Base-by-base conservation (phyloP, 2,329 filamentous ascomycete species). In the Aspergillus latus region DNA sequence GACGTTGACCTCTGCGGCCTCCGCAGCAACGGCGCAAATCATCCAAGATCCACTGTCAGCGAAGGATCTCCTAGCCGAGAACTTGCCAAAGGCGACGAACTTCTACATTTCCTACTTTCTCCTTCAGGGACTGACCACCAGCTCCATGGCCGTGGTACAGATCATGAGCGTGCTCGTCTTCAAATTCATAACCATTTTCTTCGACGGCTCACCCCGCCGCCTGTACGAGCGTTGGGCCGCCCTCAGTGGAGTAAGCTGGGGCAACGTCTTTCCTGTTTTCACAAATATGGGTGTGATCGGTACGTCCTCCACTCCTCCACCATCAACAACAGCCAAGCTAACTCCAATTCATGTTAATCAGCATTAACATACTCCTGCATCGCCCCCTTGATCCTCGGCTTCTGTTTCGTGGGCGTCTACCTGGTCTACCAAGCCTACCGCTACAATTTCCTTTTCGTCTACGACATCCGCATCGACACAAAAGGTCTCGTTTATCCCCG, bases 61-160 rank as follows among this genome's bases (percentile, higher is more conserved):
- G 4, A 86, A 90, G 1, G 77, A 76, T 9, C 77, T 94, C 5
- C 79, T 96, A 8, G 88, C 92, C 0, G 69, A 82, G 40, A 88
- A 90, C 61, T 78, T 99, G 2, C 94, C 94, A 15, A 89, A 87
- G 62, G 88, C 92, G 0, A 93, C 91, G 57, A 97, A 96, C 74
- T 95, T 97, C 68, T 99, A 97, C 73, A 88, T 97, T 11, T 92
- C 88, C 0, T 99, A 97, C 76, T 96, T 97, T 66, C 84, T 97
- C 26, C 86, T 99, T 1, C 92, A 97, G 72, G 94, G 93, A 30
- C 72, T 97, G 44, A 87, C 85, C 3, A 84, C 92, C 59, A 89
- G 90, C 8, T 84, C 89, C 0, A 82, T 86, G 47, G 83, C 89
- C 1, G 74, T 97, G 1, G 80, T 94, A 1, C 90, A 95, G 63